These are phyloP conservation scores for Zhuliangozyma parablackwelliae DNA, from an alignment of 1,139 yeast genomes.

Conservation along the genomic window DNA sequence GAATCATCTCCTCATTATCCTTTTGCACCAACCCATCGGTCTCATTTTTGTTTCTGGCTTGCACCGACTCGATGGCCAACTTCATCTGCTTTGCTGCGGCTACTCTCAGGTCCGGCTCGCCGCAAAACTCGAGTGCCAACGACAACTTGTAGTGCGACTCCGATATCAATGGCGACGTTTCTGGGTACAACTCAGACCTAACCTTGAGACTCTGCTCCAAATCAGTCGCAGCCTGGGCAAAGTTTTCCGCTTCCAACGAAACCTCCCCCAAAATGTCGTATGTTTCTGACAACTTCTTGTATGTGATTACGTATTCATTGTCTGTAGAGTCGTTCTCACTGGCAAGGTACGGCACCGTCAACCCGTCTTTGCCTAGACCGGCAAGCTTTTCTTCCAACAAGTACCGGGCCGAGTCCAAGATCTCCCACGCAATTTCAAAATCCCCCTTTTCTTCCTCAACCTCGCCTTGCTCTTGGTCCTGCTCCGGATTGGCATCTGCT, in stretches of 20 bases:
- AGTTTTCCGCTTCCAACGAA: constrained; percentile 80
- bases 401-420: constrained; percentile 70
- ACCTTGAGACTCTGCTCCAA: constrained; percentile 53
- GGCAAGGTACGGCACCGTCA: constrained; percentile 28
- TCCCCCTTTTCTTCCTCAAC: constrained; percentile 46
- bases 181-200: constrained; percentile 50
- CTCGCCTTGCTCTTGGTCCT: constrained; percentile 25
- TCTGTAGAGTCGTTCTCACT: constrained; percentile 26
- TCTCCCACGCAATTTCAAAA: constrained; percentile 85
- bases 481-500: constrained; percentile 16
- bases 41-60: constrained; percentile 31
- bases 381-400: constrained; percentile 49
- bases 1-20: constrained; percentile 48
- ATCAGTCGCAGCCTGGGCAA: constrained; percentile 70
- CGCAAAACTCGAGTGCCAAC: constrained; percentile 69
- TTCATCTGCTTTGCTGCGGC: constrained; percentile 58
- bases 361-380: constrained; percentile 13
- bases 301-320: constrained; percentile 31
- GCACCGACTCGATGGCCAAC: constrained; percentile 59
- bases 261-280: constrained; percentile 86
- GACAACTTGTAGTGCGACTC: constrained; percentile 83
- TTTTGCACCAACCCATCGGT: constrained; percentile 28
- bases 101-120: constrained; percentile 42
- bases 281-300: constrained; percentile 64
- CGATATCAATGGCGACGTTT: constrained; percentile 57